phyloP scores from a whole-genome alignment of 2,329 filamentous ascomycete genomes.

The Xylogone sp. region DNA sequence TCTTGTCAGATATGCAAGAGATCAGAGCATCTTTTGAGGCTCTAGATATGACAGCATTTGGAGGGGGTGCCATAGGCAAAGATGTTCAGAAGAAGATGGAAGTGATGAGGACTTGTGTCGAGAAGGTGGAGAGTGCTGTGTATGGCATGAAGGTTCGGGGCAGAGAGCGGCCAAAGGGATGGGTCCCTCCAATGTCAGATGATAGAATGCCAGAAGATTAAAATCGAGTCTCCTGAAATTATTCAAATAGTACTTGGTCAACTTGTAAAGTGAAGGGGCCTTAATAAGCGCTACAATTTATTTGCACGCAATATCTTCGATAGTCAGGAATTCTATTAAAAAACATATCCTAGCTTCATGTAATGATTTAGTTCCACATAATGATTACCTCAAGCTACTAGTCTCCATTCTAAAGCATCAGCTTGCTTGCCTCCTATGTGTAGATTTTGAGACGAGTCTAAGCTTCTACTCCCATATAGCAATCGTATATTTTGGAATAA shows the following conservation, averaged over 20 bases:
- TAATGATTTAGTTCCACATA: no score
- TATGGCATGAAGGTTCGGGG: constrained; percentile 87
- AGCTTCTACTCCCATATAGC: no score
- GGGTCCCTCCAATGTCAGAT: constrained; percentile 70
- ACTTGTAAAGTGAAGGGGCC: background rate
- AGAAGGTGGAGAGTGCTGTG: constrained; percentile 87
- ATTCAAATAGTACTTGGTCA: background rate
- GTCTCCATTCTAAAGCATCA: no score
- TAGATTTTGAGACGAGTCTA: no score
- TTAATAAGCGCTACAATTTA: no score
- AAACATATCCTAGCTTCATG: no score
- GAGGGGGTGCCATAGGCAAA: constrained; percentile 48
- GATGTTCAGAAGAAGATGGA: constrained; percentile 77
- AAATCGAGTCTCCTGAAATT: no score
- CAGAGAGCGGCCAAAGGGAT: constrained; percentile 83
- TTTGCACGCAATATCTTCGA: no score
- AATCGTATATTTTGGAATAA: background rate
- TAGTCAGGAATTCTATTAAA: no score
- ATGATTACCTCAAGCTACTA: no score
- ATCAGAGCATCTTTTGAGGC: constrained; percentile 75
- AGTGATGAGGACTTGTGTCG: constrained; percentile 82
- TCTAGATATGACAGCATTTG: constrained; percentile 52
- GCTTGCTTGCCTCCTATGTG: no score
- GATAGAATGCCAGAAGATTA: constrained; percentile 25
- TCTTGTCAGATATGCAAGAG: constrained; percentile 77